Base-by-base conservation (phyloP, 2,329 filamentous ascomycete genomes). In the Zalaria obscura region DNA sequence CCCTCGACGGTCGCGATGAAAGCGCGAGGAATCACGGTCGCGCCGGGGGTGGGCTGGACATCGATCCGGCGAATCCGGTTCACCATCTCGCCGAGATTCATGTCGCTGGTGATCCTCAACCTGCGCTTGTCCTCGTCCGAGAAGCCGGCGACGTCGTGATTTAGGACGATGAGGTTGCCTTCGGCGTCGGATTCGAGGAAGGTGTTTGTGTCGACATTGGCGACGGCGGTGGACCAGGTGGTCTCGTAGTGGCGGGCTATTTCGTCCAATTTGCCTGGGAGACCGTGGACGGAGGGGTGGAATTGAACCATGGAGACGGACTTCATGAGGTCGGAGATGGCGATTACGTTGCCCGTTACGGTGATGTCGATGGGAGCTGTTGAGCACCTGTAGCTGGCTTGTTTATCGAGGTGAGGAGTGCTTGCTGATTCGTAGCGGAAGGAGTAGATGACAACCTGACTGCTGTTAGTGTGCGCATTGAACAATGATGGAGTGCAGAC, bases 1-100 rank as follows among this genome's bases (percentile, higher is more conserved):
- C 91, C 91, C 59, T 96, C 89, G 38, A 88, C 88, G 41, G 91
- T 96, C 44, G 76, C 88, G 40, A 96, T 64, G 56, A 96, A 95
- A 18, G 91, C 91, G 53, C 76, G 78, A 0, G 91, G 89, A 5
- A 80, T 66, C 5, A 95, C 77, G 26, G 80, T 68, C 5, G 83
- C 77, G 48, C 71, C 78, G 2, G 76, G 65, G 11, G 70, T 71
- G 3, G 76, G 68, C 27, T 76, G 70, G 6, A 93, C 76, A 41
- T 80, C 70, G 11, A 96, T 75, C 27, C 75, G 75, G 25, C 80
- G 75, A 42, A 96, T 93, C 28, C 78, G 75, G 56, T 98, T 98
- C 42, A 96, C 85, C 74, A 91, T 86, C 59, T 98, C 89, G 1
- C 91, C 88, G 6, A 98, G 68, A 36, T 81, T 78, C 47, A 96